These are phyloP conservation scores for Dryadomyces sulphureus DNA, from an alignment of 2,329 filamentous ascomycete genomes.

Conservation along the genomic window DNA sequence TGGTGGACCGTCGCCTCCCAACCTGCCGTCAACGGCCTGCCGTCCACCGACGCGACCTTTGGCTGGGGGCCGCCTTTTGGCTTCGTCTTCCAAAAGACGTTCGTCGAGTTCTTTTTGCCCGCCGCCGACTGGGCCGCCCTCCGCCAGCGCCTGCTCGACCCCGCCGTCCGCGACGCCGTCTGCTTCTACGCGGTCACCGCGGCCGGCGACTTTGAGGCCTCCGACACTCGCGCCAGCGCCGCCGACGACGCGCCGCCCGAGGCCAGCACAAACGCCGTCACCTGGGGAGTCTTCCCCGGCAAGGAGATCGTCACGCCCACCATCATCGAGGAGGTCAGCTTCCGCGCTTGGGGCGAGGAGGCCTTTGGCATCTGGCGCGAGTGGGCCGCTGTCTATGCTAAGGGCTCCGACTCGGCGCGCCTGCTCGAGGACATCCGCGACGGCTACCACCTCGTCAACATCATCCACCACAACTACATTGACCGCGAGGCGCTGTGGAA, in stretches of 20 bases:
- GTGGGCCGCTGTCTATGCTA: conserved; percentile 81
- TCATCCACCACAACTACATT: conserved; percentile 69
- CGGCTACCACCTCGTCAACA: conserved; percentile 79
- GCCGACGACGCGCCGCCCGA: conserved; percentile 15
- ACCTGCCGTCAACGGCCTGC: conserved; percentile 77
- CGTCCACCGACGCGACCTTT: conserved; percentile 62
- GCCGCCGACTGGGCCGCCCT: conserved; percentile 55
- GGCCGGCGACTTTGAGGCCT: conserved; percentile 63
- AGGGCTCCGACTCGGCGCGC: conserved; percentile 53
- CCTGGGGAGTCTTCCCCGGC: conserved; percentile 96
- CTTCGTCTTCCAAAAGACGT: conserved; percentile 96
- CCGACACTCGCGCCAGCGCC: conserved; percentile 29
- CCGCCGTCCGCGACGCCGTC: conserved; percentile 49
- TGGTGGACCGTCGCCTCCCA: conserved; percentile 98
- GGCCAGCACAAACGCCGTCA: conserved; percentile 75
- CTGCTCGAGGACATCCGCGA: conserved; percentile 53
- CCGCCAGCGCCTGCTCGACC: conserved; percentile 40
- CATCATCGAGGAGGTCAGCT: conserved; percentile 93
- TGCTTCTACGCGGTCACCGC: conserved; percentile 82
- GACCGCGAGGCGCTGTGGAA: conserved; percentile 60
- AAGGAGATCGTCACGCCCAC: conserved; percentile 98
- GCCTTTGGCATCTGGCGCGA: conserved; percentile 91
- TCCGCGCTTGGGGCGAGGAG: conserved; percentile 93
- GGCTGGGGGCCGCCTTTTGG: conserved; percentile 89
- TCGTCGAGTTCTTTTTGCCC: conserved; percentile 90